Base-by-base conservation (phyloP, 1,284 basidiomycete genomes). In the Sphagnurus paluster region DNA sequence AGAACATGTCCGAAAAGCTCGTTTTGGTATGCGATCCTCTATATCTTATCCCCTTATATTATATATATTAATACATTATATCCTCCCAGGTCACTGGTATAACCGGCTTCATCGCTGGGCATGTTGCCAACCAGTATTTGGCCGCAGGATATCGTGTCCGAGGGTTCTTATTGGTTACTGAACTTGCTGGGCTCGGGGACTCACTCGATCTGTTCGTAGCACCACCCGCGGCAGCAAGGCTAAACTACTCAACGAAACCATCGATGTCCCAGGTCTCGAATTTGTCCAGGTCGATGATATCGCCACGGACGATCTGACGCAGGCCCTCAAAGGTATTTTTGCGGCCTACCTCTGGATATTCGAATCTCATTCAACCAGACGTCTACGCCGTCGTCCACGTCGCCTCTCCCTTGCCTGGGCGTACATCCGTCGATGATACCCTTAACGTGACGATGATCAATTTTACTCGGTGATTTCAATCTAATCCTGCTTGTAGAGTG, bases 361-460 rank as follows among this genome's bases (percentile, higher is more conserved):
- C 10, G 2, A 25, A 6, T 9, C 17, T n/a, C n/a, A 16, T 32
- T 5, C 23, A 17, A 2, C 10, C 13, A 56, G 60, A 56, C n/a
- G 62, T 67, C 17, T 46, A 58, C 42, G 60, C 53, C 14, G 55
- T 68, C 5, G 54, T 66, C 5, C 64, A 68, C 44, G 55, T 60
- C 26, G 65, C 65, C 7, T 57, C 61, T 4, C 63, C 66, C 5
- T 56, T 67, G n/a, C 59, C 63, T 2, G 65, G 64, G 32, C 53
- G 52, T n/a, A 57, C 49, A 6, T 46, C 47, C 19, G 44, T 59
- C n/a, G 53, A 64, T 5, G 61, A 65, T 20, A 61, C 53, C 8
- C 47, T 65, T 14, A 52, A 56, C 20, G 64, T 66, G 29, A 38
- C 60, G 48, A 10, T 26, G 4, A 10, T 10, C 11, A 8, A 4